Evolutionary conservation across 23 red algal genomes (phyloP).

Genomic region (Gracilaria caudata): DNA sequence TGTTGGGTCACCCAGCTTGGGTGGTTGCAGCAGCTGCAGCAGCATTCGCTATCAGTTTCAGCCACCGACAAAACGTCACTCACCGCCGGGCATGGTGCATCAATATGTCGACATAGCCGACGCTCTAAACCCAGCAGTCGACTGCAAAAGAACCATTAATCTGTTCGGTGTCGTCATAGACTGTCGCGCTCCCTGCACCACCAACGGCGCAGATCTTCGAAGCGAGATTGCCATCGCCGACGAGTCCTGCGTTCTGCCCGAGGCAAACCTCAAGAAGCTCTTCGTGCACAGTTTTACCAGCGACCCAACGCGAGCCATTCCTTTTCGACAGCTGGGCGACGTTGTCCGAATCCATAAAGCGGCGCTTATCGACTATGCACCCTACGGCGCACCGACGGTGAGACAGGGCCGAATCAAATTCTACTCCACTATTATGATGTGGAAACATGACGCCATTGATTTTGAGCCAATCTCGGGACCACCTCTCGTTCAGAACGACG

Average conservation of each 20-base stretch:
- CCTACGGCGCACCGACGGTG: background rate
- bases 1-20: too few relatives aligned
- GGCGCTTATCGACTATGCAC: background rate
- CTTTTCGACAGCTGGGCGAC: conserved; percentile 57
- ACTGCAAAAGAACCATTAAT: conserved; percentile 6
- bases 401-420: conserved; percentile 12
- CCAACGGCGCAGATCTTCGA: conserved; percentile 38
- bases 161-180: conserved; percentile 49
- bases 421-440: conserved; percentile 22
- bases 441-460: conserved; percentile 17
- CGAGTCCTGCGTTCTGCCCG: conserved; percentile 25
- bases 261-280: background rate
- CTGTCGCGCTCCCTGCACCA: conserved; percentile 49
- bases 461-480: background rate
- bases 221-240: conserved; percentile 40
- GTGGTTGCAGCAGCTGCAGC: too few relatives aligned
- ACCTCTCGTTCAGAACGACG: background rate
- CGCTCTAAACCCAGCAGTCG: background rate
- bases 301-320: conserved; percentile 29
- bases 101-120: conserved; percentile 8
- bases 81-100: background rate
- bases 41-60: too few relatives aligned
- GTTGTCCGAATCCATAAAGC: conserved; percentile 44
- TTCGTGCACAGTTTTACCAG: conserved; percentile 16
- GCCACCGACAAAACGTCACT: too few relatives aligned